These are phyloP conservation scores for Trichoderma koningii DNA, from an alignment of 2,329 filamentous ascomycete species.

Conservation along the genomic window DNA sequence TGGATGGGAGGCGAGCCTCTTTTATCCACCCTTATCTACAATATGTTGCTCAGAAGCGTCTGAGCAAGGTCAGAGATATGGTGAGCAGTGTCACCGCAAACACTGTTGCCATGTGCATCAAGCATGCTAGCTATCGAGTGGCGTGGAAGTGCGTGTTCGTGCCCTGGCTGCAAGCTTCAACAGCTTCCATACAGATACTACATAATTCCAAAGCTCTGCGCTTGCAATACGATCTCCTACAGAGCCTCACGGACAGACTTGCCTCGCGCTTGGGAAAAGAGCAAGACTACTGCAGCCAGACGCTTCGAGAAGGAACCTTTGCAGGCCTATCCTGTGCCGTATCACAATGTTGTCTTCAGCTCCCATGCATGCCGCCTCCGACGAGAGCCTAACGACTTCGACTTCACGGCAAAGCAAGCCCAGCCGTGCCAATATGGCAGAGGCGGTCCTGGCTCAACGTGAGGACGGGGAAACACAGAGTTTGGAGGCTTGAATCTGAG, in stretches of 20 bases:
- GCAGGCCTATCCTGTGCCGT: slow-evolving; percentile 12
- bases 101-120: too few species aligned
- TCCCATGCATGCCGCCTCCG: slow-evolving; percentile 1
- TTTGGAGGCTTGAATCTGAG: slow-evolving; percentile 7
- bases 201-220: background rate
- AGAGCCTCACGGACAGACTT: background rate
- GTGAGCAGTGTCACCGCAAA: too few species aligned
- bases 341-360: slow-evolving; percentile 2
- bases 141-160: background rate
- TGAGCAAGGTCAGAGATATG: too few species aligned
- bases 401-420: background rate
- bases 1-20: background rate
- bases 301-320: slow-evolving; percentile 17
- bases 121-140: background rate
- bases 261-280: background rate
- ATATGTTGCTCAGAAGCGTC: too few species aligned
- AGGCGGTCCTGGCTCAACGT: background rate
- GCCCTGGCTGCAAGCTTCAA: background rate
- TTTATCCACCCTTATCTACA: too few species aligned
- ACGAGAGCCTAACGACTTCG: slow-evolving; percentile 3
- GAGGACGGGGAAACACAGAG: slow-evolving; percentile 4
- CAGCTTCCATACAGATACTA: background rate
- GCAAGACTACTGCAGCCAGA: slow-evolving; percentile 11
- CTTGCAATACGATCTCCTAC: background rate
- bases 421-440: slow-evolving; percentile 2